Percentiles rank a stretch among this genome's conserved stretches.
Conservation (phyloP, 1,284 basidiomycete species). For the Ustilago hordei region DNA sequence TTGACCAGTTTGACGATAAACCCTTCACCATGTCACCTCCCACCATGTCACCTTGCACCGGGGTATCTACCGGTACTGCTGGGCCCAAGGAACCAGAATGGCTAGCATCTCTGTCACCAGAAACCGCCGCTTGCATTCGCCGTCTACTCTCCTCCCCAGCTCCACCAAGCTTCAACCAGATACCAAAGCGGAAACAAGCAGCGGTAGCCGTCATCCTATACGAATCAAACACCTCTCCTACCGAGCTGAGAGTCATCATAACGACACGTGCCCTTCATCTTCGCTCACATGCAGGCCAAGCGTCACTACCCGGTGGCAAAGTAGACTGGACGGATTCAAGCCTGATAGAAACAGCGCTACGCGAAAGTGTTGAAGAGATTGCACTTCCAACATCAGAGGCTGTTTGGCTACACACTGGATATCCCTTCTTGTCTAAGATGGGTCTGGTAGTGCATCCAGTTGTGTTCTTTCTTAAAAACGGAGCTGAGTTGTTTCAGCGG, state of each 20-base stretch:
- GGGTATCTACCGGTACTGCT: neutral
- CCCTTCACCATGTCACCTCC: too few species aligned
- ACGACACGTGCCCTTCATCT: slow-evolving; percentile 52
- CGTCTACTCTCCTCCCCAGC: slow-evolving; percentile 24
- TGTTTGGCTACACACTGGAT: slow-evolving; percentile 42
- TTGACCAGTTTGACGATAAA: too few species aligned
- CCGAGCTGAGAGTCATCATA: slow-evolving; percentile 45
- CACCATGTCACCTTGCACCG: neutral
- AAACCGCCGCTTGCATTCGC: slow-evolving; percentile 25
- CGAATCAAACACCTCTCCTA: slow-evolving; percentile 12
- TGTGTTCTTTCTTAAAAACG: slow-evolving; percentile 35
- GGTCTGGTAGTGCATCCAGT: slow-evolving; percentile 55
- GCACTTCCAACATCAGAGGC: slow-evolving; percentile 15
- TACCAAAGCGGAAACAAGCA: slow-evolving; percentile 45
- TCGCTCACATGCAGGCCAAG: slow-evolving; percentile 55
- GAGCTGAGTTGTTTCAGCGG: slow-evolving; percentile 9
- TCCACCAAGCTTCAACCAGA: slow-evolving; percentile 24
- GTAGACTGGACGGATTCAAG: slow-evolving; percentile 29
- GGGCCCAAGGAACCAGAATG: slow-evolving; percentile 14
- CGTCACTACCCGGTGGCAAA: slow-evolving; percentile 55
- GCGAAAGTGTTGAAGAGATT: slow-evolving; percentile 54
- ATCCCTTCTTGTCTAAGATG: slow-evolving; percentile 51
- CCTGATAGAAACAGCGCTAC: slow-evolving; percentile 43
- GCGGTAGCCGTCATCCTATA: slow-evolving; percentile 51
- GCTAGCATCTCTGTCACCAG: slow-evolving; percentile 14